phyloP scores from a whole-genome alignment of 371 early-diverging fungal genomes.

The Lichtheimia hyalospora region DNA sequence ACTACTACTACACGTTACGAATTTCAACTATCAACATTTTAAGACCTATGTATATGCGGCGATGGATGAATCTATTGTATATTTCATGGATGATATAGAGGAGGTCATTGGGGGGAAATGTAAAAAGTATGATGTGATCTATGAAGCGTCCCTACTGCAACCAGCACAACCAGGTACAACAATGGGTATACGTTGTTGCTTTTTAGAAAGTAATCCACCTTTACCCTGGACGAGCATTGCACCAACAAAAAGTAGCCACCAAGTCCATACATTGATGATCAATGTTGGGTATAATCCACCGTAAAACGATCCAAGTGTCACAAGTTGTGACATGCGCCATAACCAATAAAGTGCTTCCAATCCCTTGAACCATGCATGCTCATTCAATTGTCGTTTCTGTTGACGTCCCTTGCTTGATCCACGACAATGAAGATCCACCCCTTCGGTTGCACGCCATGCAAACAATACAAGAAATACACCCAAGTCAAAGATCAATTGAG shows the following conservation, averaged over 20 bases:
- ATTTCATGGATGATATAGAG: too few relatives aligned
- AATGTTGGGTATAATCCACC: constrained; percentile 43
- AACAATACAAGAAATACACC: constrained; percentile 42
- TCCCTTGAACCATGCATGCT: constrained; percentile 33
- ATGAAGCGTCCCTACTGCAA: too few relatives aligned
- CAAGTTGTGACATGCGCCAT: constrained; percentile 36
- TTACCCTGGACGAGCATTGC: constrained; percentile 23
- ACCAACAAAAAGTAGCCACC: constrained; percentile 38
- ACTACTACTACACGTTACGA: too few relatives aligned
- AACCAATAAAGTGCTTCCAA: constrained; percentile 34
- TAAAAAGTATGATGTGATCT: too few relatives aligned
- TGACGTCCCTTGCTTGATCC: constrained; percentile 5
- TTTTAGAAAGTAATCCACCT: constrained; percentile 22
- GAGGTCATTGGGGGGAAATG: too few relatives aligned
- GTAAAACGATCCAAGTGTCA: constrained; percentile 33
- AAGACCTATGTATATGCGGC: too few relatives aligned
- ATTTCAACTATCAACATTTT: too few relatives aligned
- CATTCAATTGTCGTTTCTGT: constrained; percentile 17
- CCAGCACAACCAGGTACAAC: constrained; percentile 3
- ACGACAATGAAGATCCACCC: constrained; percentile 13
- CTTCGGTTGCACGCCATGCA: constrained; percentile 26
- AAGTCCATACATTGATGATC: constrained; percentile 24
- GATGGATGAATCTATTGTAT: too few relatives aligned
- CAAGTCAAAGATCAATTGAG: constrained; percentile 39
- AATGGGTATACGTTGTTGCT: background rate